A percentile compares a stretch with the other conserved stretches of the same genome.
Conservation (phyloP, 805 yeast genomes). For the Candida arabinofermentans region DNA sequence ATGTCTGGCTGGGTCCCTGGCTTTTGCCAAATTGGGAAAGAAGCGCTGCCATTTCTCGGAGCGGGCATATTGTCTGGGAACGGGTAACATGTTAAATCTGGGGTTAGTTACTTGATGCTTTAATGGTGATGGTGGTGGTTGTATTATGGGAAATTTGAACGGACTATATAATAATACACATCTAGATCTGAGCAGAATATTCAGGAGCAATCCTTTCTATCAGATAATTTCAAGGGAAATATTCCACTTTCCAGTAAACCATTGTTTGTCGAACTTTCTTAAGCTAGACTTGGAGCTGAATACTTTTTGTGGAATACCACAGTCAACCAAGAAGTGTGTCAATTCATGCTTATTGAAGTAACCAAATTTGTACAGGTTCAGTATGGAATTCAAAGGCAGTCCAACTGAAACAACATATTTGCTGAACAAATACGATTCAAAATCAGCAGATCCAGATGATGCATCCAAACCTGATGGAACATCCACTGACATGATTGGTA, state of each 20-base stretch:
- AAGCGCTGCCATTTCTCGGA: no score
- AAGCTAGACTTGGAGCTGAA: conserved; percentile 38
- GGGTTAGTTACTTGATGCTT: no score
- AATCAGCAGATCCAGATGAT: conserved; percentile 58
- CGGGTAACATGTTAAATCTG: no score
- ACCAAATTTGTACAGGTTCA: conserved; percentile 57
- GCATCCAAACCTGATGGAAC: conserved; percentile 82
- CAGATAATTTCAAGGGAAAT: conserved; percentile 19
- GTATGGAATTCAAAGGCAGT: conserved; percentile 61
- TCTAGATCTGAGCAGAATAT: no score
- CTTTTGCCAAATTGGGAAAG: no score
- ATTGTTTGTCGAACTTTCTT: conserved; percentile 43
- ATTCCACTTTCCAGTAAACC: conserved; percentile 25
- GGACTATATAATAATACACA: no score
- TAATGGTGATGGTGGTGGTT: no score
- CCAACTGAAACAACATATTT: conserved; percentile 68
- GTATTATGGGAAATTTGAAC: no score
- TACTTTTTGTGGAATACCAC: conserved; percentile 63
- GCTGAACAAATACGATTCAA: conserved; percentile 29
- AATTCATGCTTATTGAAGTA: conserved; percentile 44
- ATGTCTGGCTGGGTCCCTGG: no score
- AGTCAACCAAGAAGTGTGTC: conserved; percentile 59
- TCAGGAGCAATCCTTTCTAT: no score
- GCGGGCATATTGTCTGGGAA: no score
- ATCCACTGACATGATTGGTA: conserved; percentile 63